These are phyloP conservation scores for Lepidium sativum DNA, from an alignment of 345 rosid species.

Conservation along the genomic window DNA sequence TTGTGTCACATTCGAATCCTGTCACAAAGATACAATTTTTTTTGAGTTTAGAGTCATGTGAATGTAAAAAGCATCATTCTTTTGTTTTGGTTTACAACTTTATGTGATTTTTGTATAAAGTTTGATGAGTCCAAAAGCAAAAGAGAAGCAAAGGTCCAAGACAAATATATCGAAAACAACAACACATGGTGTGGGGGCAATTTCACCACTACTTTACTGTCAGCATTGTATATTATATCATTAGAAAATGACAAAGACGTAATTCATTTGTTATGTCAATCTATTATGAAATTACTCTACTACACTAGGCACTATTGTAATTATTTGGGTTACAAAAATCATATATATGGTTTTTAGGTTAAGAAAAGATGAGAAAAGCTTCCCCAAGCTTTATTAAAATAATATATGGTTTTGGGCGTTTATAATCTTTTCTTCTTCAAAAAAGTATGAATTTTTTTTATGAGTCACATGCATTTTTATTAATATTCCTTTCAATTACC, in stretches of 20 bases:
- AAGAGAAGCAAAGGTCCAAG: slow-evolving; percentile 9
- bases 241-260: slow-evolving; percentile 9
- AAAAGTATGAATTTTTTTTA: no score
- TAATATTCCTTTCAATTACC: no score
- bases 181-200: slow-evolving; percentile 24
- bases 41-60: neutral
- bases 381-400: no score
- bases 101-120: neutral
- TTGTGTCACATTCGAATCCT: slow-evolving; percentile 18
- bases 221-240: neutral
- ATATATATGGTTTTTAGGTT: no score
- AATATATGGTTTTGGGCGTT: no score
- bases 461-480: no score
- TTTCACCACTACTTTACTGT: neutral
- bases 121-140: slow-evolving; percentile 2
- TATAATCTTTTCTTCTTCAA: no score
- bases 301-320: no score
- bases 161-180: slow-evolving; percentile 2
- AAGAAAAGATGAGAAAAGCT: no score
- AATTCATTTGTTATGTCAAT: neutral
- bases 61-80: neutral
- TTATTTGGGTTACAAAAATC: no score
- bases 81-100: neutral
- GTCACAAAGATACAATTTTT: neutral
- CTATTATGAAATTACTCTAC: neutral